Conservation (phyloP, 441 rosid species). For the Capsella rubella region DNA sequence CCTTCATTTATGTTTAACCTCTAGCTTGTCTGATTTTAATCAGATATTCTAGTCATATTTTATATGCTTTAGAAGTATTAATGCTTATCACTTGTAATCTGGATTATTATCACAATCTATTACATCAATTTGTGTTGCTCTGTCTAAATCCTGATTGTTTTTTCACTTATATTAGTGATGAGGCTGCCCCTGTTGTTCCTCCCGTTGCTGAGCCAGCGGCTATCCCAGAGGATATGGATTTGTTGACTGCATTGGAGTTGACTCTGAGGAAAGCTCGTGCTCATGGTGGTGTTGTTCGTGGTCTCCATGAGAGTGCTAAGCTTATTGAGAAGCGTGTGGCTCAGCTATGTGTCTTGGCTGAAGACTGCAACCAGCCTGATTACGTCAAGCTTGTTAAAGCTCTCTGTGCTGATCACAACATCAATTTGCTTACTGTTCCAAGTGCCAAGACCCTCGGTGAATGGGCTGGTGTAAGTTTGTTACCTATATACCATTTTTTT, state of each 20-base stretch:
- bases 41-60: not conserved
- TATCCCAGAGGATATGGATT: slow-evolving; percentile 75
- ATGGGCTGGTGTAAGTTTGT: slow-evolving; percentile 93
- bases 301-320: slow-evolving; percentile 87
- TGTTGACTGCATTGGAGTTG: slow-evolving; percentile 75
- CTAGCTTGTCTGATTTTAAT: not conserved
- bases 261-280: slow-evolving; percentile 82
- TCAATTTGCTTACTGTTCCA: slow-evolving; percentile 70
- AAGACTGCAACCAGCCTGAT: slow-evolving; percentile 93
- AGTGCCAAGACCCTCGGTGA: slow-evolving; percentile 93
- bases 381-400: slow-evolving; percentile 86
- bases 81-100: not conserved
- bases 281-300: slow-evolving; percentile 84
- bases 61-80: not conserved
- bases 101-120: not conserved
- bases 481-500: no score
- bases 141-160: not conserved
- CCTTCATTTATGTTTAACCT: not conserved
- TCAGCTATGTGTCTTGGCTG: slow-evolving; percentile 84
- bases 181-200: slow-evolving; percentile 55
- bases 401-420: slow-evolving; percentile 84
- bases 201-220: slow-evolving; percentile 62
- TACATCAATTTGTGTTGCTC: not conserved
- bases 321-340: slow-evolving; percentile 84
- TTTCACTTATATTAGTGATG: slow-evolving; percentile 59